phyloP scores from a whole-genome alignment of 441 rosid genomes.

The Aquilaria agallochum region DNA sequence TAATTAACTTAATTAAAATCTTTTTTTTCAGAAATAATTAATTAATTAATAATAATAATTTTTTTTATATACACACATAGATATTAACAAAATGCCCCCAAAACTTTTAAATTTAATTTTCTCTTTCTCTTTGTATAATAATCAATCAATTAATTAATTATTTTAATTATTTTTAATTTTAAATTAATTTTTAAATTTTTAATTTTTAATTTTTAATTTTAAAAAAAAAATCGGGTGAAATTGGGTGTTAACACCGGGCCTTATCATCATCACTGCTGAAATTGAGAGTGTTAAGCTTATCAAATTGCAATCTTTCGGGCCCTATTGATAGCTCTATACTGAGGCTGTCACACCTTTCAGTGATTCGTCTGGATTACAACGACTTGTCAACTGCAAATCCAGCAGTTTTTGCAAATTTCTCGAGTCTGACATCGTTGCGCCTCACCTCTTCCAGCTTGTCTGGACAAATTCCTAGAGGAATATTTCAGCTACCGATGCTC shows the following conservation, averaged over 20 bases:
- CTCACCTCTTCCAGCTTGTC: slow-evolving; percentile 14
- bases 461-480: slow-evolving; percentile 29
- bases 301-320: slow-evolving; percentile 33
- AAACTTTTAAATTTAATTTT: too few species aligned
- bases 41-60: too few species aligned
- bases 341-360: slow-evolving; percentile 16
- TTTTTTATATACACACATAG: too few species aligned
- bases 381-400: slow-evolving; percentile 29
- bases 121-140: too few species aligned
- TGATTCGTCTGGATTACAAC: slow-evolving; percentile 22
- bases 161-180: too few species aligned
- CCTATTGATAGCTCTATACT: slow-evolving; percentile 28
- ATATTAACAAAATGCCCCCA: too few species aligned
- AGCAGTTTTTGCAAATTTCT: slow-evolving; percentile 21
- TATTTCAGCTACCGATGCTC: slow-evolving; percentile 24
- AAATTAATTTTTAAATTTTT: too few species aligned
- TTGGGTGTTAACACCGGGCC: slow-evolving; percentile 11
- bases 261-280: slow-evolving; percentile 31
- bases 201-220: too few species aligned
- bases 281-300: slow-evolving; percentile 40
- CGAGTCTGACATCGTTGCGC: slow-evolving; percentile 19
- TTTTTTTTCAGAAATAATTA: too few species aligned
- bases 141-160: too few species aligned
- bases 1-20: too few species aligned
- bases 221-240: too few species aligned